Evolutionary conservation across 2,329 filamentous ascomycete genomes (phyloP), one percentile per base, ranked within the genome.

Genomic region (Claviceps sp.): DNA sequence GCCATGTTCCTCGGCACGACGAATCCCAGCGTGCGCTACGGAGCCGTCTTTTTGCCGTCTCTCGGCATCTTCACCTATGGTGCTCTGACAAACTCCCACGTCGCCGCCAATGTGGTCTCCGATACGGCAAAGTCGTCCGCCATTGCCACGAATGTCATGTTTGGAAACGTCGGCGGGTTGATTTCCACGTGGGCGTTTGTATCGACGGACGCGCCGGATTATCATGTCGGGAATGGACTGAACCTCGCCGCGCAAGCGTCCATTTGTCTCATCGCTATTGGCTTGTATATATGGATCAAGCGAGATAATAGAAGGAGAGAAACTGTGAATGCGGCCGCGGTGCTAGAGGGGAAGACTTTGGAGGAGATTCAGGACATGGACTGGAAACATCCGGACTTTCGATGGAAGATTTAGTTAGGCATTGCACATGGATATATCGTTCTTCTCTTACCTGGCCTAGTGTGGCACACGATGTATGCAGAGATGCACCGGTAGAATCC

Each of bases 151-250:
- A 77, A 77, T 50, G 80, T 84, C 59, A 84, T 59, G 58, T 8
- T 54, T 20, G 52, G 57, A 38, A 59, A 56, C 55, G 62, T 82
- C n/a, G 80, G 81, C 2, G 79, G 78, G 0, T 57, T 81, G 30
- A 74, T 83, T 52, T 74, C 76, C 0, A 84, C 81, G 0, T 85
- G 81, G 82, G 73, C 71, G 1, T 85, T 83, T 65, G 59, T 85
- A 44, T 75, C 77, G 0, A 76, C 67, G 50, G 84, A 88, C 58
- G 76, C 58, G 0, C 84, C 84, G 0, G 66, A 85, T 54, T 88
- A 79, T 59, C 77, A 69, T 26, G 85, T 86, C 44, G 85, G 84
- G 0, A 88, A 87, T 61, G 83, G 83, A 0, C 61, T 87, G 18
- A 88, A 88, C 61, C 60, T 86, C 44, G 84, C 78, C 0, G 81